Evolutionary conservation across 352 stramenopile genomes (phyloP), one percentile per base, ranked within the genome.

Genomic region (Globisporangium parvum): DNA sequence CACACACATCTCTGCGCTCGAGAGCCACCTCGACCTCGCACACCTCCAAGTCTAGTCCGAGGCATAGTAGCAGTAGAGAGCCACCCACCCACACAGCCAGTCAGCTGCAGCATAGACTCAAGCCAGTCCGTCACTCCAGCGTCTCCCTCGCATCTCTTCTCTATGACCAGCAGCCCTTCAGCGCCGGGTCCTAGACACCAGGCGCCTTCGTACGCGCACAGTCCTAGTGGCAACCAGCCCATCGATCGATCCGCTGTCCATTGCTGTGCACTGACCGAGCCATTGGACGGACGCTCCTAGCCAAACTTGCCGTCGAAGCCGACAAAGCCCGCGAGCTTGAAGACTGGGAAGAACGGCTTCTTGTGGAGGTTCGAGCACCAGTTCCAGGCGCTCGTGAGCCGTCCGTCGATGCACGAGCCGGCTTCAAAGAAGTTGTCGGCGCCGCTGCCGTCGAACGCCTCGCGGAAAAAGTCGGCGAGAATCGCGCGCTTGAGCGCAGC

Each of bases 351-450:
- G 70, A 97, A 99, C 17, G 62, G 74, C 69, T 98, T 98, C 42
- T 87, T 77, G 60, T 93, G 71, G 42, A 99, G 69, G 50, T 97
- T 88, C 21, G 88, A 97, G 71, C 95, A 99, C 95, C 95, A 99
- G 73, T 98, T 98, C 95, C 96, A 99, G 6, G 96, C 95, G 42
- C 87, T 98, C 35, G 95, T 99, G 51, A 99, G 85, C 6, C 95
- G 77, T 12, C 96, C 96, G 68, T 99, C 96, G 59, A 99, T 98
- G 64, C 96, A 98, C 49, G 83, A 97, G 6, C 93, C 93, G 11
- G 95, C 93, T 50, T 98, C 94, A 53, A 98, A 98, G 58, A 97
- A 98, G 63, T 98, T 98, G 69, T 98, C 90, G 33, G 85, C 91
- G 31, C 93, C 91, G 54, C 86, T 97, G 37, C 95, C 95, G 63